Base-by-base conservation (phyloP, 2,329 filamentous ascomycete species). In the Parasarocladium wereldwijsianum region DNA sequence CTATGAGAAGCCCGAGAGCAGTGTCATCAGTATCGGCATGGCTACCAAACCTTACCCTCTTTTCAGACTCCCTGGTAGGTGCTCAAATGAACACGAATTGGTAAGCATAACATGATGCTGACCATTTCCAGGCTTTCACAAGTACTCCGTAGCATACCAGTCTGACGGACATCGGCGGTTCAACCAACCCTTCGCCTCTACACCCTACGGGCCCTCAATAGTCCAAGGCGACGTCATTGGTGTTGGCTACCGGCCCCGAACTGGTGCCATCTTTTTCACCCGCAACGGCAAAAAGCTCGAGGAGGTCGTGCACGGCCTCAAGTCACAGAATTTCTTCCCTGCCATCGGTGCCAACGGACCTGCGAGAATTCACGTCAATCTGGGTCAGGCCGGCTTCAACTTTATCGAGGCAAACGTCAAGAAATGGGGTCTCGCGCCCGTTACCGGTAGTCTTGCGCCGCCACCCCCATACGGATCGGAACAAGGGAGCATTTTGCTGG, bases 381-480 rank as follows among this genome's bases (percentile, higher is more conserved):
- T 98, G 51, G 90, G 90, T 6, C 90, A 98, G 51, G 83, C 90
- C 47, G 90, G 90, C 19, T 98, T 96, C 48, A 90, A 98, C 28
- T 98, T 96, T 48, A 96, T 98, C 43, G 90, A 98, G 56, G 90
- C 87, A 37, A 98, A 98, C 46, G 90, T 98, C 36, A 98, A 98
- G 72, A 98, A 96, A 64, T 98, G 90, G 90, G 90, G 90, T 2
- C 62, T 98, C 32, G 90, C 90, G 27, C 90, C 90, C 5, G 92
- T 92, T 69, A 94, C 84, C 2, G 90, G 90, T 35, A 93, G 84
- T 45, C 65, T 98, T 35, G 90, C 90, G 17, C 90, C 90, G 11
- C 90, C 90, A 24, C 90, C 90, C 29, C 90, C 90, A 2, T 98
- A 98, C 49, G 90, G 90, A 27, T 93, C 84, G 38, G 90, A 96